Evolutionary conservation across 2,329 filamentous ascomycete species (phyloP).

Genomic region (Neofusicoccum sp.): DNA sequence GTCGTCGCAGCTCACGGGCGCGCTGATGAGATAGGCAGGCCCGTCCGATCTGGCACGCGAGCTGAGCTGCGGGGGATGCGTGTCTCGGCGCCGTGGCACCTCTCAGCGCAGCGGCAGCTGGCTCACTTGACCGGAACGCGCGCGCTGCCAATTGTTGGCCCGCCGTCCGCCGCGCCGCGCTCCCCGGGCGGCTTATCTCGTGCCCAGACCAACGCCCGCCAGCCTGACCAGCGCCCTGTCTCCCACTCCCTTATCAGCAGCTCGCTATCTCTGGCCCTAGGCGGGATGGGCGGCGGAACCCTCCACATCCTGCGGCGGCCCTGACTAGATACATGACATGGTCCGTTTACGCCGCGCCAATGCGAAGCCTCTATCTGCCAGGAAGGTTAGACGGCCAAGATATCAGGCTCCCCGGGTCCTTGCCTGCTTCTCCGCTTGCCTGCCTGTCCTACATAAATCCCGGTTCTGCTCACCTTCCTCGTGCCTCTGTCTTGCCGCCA

Average conservation of each 20-base stretch:
- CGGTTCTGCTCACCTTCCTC: neutral
- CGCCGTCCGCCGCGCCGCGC: neutral
- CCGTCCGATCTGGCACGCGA: too few species aligned
- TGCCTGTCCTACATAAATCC: slow-evolving; percentile 2
- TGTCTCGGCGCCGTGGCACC: too few species aligned
- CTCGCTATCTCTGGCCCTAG: neutral
- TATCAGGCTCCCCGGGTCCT: neutral
- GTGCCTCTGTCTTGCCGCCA: neutral
- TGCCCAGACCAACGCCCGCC: neutral
- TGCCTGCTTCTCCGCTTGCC: neutral
- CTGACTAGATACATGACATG: neutral
- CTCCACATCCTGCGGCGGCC: neutral
- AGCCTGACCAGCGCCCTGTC: neutral
- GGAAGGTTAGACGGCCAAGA: slow-evolving; percentile 2
- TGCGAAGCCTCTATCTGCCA: neutral
- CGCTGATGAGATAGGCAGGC: too few species aligned
- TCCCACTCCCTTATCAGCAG: slow-evolving; percentile 5
- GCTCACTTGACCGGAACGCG: neutral
- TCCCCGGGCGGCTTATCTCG: neutral
- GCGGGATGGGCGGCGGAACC: neutral
- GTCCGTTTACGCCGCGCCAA: neutral
- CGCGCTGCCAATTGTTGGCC: neutral
- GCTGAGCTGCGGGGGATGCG: too few species aligned
- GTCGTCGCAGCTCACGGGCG: too few species aligned
- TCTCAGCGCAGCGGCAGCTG: too few species aligned